Evolutionary conservation across 2,329 filamentous ascomycete species (phyloP), one percentile per base, ranked within the genome.

Genomic region (Dothideomycetes sp.): DNA sequence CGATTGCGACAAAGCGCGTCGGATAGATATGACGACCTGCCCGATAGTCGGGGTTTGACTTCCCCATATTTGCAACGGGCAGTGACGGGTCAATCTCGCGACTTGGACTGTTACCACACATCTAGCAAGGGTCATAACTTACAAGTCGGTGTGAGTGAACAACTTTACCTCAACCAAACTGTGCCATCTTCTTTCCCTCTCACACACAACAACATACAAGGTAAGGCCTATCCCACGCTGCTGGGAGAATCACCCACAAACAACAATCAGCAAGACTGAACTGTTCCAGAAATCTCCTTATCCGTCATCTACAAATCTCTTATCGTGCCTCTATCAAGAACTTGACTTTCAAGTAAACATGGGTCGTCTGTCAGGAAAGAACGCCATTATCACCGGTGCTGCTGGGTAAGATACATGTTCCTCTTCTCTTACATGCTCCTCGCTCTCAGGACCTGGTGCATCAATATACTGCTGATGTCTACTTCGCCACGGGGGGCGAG

Each of bases 351-450:
- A 14, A 14, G 12, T n/a, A 34, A 41, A 32, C 50, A 33, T 49
- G 49, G 61, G 61, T 48, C 72, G 76, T 52, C 67, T 81, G 40
- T 66, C 73, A 47, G 75, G 75, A 59, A 81, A 81, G 63, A 80
- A 78, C 62, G 74, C 73, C 58, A 68, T 94, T 58, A 74, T 94
- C 63, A 94, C 86, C 40, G 86, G 86, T 56, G 86, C 82, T 49
- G 86, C 79, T 54, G 84, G 85, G 85, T 93, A 73, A 63, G 78
- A 12, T 18, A 5, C 17, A 27, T 27, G 22, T 27, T 12, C 22
- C 22, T 27, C 12, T 27, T 27, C 7, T 27, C 7, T 27, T 27
- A 7, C 12, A 12, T 27, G 12, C 7, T 27, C 22, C 12, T n/a
- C n/a, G n/a, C n/a, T n/a, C n/a, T n/a, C n/a, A n/a, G n/a, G n/a